Evolutionary conservation across 805 yeast species (phyloP).

Genomic region (Metschnikowia corniflorae): DNA sequence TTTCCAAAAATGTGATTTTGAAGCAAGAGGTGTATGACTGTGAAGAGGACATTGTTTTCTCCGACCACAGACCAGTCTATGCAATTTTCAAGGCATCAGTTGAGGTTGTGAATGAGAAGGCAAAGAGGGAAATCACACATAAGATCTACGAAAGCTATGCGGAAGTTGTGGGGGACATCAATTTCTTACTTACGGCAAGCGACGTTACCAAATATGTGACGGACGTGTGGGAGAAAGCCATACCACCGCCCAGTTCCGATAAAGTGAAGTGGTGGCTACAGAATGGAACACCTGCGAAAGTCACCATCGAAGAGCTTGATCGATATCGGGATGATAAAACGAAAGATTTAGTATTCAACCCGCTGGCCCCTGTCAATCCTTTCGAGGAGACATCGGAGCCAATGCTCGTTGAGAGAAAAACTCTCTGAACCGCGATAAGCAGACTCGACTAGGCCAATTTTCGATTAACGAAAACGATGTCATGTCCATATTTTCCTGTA

Average conservation of each 20-base stretch:
- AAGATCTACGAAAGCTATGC: conserved; percentile 56
- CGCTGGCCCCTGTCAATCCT: conserved; percentile 69
- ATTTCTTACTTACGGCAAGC: conserved; percentile 31
- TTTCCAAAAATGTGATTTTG: conserved; percentile 53
- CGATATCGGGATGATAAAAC: conserved; percentile 21
- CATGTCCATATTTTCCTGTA: too few relatives aligned
- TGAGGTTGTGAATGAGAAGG: conserved; percentile 60
- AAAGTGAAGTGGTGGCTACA: conserved; percentile 88
- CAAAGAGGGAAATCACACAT: conserved; percentile 51
- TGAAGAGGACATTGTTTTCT: conserved; percentile 54
- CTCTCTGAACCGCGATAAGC: too few relatives aligned
- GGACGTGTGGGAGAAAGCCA: conserved; percentile 34
- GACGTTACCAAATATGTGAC: conserved; percentile 24
- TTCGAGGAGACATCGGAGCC: conserved; percentile 52
- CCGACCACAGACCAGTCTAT: conserved; percentile 90
- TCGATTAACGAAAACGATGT: too few relatives aligned
- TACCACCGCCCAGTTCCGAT: conserved; percentile 91
- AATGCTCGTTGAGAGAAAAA: conserved; percentile 42
- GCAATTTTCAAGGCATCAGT: conserved; percentile 65
- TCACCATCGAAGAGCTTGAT: conserved; percentile 45
- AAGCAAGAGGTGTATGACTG: conserved; percentile 59
- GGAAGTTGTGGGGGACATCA: conserved; percentile 44
- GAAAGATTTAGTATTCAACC: conserved; percentile 53
- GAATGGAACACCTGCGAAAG: conserved; percentile 70
- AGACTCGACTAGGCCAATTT: too few relatives aligned